phyloP scores from a whole-genome alignment of 495 filamentous ascomycete species.

The Sordaria brevicollis region DNA sequence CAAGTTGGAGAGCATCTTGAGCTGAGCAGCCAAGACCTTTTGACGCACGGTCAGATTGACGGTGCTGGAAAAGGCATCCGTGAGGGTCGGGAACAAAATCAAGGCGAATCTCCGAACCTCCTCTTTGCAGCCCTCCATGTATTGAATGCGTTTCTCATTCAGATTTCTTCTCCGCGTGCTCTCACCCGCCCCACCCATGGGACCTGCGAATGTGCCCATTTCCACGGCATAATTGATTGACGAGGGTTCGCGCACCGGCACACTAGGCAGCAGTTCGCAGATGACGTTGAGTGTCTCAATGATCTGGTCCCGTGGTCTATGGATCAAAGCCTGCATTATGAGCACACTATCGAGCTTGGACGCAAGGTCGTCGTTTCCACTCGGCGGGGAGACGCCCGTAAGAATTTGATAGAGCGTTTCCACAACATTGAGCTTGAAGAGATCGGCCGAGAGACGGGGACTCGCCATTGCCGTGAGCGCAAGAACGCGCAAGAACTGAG shows the following conservation, averaged over 20 bases:
- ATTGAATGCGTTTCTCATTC: constrained; percentile 67
- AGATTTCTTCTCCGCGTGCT: constrained; percentile 45
- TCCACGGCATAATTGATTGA: constrained; percentile 41
- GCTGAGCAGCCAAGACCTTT: constrained; percentile 86
- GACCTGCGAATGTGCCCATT: constrained; percentile 23
- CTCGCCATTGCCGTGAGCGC: constrained; percentile 83
- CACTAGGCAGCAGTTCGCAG: constrained; percentile 80
- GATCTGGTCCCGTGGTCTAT: constrained; percentile 91
- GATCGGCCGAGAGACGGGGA: constrained; percentile 72
- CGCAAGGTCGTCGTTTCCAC: constrained; percentile 67
- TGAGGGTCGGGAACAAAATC: constrained; percentile 92
- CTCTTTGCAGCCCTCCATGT: constrained; percentile 68
- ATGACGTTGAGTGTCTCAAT: constrained; percentile 97
- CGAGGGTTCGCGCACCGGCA: constrained; percentile 42
- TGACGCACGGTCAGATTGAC: constrained; percentile 97
- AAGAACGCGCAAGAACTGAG: constrained; percentile 86
- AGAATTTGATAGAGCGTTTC: constrained; percentile 97
- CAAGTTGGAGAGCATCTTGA: constrained; percentile 97
- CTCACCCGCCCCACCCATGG: constrained; percentile 23
- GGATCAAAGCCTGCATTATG: constrained; percentile 97
- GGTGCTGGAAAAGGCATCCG: constrained; percentile 95
- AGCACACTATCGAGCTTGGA: constrained; percentile 91
- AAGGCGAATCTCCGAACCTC: constrained; percentile 87
- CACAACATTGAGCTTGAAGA: constrained; percentile 94
- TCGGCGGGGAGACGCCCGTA: constrained; percentile 88